Percentiles rank a stretch among this genome's conserved stretches.
Evolutionary conservation across 768 basidiomycete genomes (phyloP).

Genomic region (Mycena vitilis): DNA sequence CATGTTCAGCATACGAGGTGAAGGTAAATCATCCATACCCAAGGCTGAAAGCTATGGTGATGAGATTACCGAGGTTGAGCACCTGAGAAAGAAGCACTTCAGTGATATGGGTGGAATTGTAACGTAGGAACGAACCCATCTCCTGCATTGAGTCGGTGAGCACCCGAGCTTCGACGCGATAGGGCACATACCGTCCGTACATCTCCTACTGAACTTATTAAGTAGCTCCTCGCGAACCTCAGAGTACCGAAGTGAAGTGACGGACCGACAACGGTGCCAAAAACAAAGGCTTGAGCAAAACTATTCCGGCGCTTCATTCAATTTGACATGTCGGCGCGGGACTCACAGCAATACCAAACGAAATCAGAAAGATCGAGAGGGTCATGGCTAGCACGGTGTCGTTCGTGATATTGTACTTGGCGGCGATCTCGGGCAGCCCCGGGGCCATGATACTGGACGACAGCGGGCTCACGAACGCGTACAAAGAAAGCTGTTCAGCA

Average conservation of each 20-base stretch:
- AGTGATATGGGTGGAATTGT: not conserved
- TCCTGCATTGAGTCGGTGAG: conserved; percentile 12
- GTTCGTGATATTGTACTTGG: conserved; percentile 62
- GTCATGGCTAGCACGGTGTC: conserved; percentile 66
- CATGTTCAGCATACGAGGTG: not conserved
- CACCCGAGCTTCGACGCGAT: not conserved
- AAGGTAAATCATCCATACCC: conserved; percentile 40
- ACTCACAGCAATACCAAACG: conserved; percentile 73
- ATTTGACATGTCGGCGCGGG: conserved; percentile 51
- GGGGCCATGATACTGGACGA: conserved; percentile 70
- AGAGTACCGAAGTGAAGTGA: not conserved
- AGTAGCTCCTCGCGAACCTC: not conserved
- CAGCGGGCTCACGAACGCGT: conserved; percentile 51
- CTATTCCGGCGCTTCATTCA: not conserved
- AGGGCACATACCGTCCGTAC: conserved; percentile 33
- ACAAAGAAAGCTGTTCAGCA: conserved; percentile 51
- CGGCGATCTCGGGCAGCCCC: conserved; percentile 66
- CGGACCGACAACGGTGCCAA: conserved; percentile 53
- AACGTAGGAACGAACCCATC: conserved; percentile 25
- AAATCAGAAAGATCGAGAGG: conserved; percentile 71
- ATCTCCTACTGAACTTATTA: conserved; percentile 30
- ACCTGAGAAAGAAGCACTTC: conserved; percentile 10
- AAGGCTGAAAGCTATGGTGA: conserved; percentile 64
- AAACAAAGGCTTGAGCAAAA: conserved; percentile 14
- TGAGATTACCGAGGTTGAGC: conserved; percentile 52